Evolutionary conservation across 2,329 filamentous ascomycete genomes (phyloP).

Genomic region (Colletotrichum magnum): DNA sequence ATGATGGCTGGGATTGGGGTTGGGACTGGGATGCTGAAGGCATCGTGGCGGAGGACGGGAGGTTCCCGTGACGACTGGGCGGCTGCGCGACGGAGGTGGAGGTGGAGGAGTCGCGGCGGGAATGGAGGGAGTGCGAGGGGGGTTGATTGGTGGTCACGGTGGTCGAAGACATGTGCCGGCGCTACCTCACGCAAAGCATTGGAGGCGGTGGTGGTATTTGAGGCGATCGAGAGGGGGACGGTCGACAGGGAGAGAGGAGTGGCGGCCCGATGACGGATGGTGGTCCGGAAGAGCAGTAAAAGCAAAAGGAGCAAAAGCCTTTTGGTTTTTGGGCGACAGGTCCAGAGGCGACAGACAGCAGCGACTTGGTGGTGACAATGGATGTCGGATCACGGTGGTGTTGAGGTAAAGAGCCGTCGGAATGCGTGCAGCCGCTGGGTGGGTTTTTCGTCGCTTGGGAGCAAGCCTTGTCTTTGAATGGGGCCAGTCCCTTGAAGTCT

Average conservation of each 20-base stretch:
- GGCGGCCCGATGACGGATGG: not conserved
- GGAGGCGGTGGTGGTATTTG: constrained; percentile 20
- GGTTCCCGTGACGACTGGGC: constrained; percentile 1
- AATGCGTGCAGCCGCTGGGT: constrained; percentile 29
- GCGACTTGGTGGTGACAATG: no score
- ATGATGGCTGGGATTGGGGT: constrained; percentile 64
- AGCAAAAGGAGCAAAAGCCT: not conserved
- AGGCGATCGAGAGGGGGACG: constrained; percentile 17
- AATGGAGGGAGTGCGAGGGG: constrained; percentile 31
- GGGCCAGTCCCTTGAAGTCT: not conserved
- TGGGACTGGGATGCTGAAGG: constrained; percentile 64
- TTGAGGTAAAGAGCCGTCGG: not conserved
- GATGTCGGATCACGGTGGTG: no score
- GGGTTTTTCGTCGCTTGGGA: no score
- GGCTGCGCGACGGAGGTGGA: constrained; percentile 25
- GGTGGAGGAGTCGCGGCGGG: constrained; percentile 36
- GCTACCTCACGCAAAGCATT: constrained; percentile 26
- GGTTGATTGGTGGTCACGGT: constrained; percentile 28
- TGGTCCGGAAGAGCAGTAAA: not conserved
- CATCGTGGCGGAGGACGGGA: constrained; percentile 44
- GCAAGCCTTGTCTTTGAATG: not conserved
- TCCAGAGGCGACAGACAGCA: not conserved
- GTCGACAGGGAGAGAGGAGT: constrained; percentile 10
- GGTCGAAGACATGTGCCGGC: constrained; percentile 41
- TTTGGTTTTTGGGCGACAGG: not conserved